These are phyloP conservation scores for Phytophthora kernoviae DNA, from an alignment of 352 stramenopile genomes.

Conservation along the genomic window DNA sequence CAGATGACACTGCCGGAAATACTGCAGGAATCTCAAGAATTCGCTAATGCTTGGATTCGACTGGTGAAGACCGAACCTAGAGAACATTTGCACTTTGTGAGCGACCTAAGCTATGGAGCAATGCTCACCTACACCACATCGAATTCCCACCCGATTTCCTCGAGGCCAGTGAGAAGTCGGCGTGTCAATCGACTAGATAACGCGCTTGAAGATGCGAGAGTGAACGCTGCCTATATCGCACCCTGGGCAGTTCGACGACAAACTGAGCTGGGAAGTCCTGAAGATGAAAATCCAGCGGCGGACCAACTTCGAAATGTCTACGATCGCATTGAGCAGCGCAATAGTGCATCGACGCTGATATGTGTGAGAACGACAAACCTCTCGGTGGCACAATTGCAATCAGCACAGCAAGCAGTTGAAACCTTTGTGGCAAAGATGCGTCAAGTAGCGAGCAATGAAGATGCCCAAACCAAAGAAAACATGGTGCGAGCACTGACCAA, in stretches of 20 bases:
- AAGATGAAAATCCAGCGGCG: neutral
- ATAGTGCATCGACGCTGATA: slow-evolving; percentile 1
- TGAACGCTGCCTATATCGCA: slow-evolving; percentile 5
- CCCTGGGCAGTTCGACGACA: slow-evolving; percentile 1
- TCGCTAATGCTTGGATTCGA: neutral
- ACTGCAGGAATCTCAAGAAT: slow-evolving; percentile 6
- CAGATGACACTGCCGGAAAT: slow-evolving; percentile 20
- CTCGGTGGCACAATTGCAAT: slow-evolving; percentile 8
- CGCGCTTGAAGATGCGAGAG: slow-evolving; percentile 23
- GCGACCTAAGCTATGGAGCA: too few species aligned
- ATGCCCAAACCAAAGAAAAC: slow-evolving; percentile 15
- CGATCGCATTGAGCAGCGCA: slow-evolving; percentile 20
- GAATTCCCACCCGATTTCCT: too few species aligned
- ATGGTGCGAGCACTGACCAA: slow-evolving; percentile 10
- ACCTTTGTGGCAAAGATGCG: slow-evolving; percentile 26
- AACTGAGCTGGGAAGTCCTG: neutral
- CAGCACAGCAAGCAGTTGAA: slow-evolving; percentile 20
- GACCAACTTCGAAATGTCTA: slow-evolving; percentile 25
- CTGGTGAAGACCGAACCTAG: neutral
- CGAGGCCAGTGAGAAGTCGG: slow-evolving; percentile 1
- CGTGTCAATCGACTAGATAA: slow-evolving; percentile 23
- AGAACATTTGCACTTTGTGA: too few species aligned
- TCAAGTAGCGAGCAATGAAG: slow-evolving; percentile 6
- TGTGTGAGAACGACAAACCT: slow-evolving; percentile 4
- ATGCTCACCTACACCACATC: too few species aligned